Evolutionary conservation across 495 filamentous ascomycete genomes (phyloP), one percentile per base, ranked within the genome.

Genomic region (Xylaria telfairii): DNA sequence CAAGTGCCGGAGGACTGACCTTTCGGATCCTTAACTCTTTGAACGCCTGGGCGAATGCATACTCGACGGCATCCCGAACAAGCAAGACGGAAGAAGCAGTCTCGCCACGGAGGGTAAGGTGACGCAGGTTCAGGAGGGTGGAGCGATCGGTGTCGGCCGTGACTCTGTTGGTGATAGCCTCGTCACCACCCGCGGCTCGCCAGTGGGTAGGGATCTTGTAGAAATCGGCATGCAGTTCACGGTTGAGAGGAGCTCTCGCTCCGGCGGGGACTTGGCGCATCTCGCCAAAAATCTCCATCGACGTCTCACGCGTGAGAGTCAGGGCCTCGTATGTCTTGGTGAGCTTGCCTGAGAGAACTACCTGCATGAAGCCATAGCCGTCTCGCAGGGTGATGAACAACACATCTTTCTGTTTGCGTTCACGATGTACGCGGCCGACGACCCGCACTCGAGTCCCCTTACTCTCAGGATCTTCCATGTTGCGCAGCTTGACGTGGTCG

Each of bases 171-270:
- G 93, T 97, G 78, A 97, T 95, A 67, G 96, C 92, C 68, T 98
- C 96, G 70, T 94, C 91, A 76, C 95, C 96, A 61, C 93, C 92
- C 71, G 89, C 89, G 71, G 94, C 92, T 70, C 95, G 88, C 68
- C 67, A 69, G 57, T 69, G 57, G 46, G 26, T 51, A 5, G 57
- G 57, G 76, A 99, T 88, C 79, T 90, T 89, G 84, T 90, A 98
- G 84, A 92, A 98, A 79, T 99, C 96, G 68, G 92, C 96, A 72
- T 97, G 94, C 56, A 99, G 86, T 81, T 99, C 96, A 63, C 97
- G 93, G 86, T 91, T 84, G 80, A 93, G 90, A 57, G 93, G 93
- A 5, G 96, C 96, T 62, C 91, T 88, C 71, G 91, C 88, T 72
- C 92, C 93, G 34, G 87, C 85, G 2, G 92, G 96, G 12, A 98